phyloP scores from a whole-genome alignment of 768 basidiomycete species.

The Suillus brevipes region DNA sequence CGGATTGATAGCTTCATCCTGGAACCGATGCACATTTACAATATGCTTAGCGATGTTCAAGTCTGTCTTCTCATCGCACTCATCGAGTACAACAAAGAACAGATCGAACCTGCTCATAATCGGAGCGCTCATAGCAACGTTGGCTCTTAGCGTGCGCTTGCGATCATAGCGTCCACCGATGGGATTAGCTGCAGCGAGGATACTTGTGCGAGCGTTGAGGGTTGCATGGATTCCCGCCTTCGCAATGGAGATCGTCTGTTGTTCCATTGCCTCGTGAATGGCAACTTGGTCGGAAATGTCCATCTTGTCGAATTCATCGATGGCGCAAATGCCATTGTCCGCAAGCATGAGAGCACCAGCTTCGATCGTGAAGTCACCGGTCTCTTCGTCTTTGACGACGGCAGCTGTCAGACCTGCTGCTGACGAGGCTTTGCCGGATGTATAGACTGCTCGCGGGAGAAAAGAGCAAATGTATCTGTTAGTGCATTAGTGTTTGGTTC shows the following conservation, averaged over 20 bases:
- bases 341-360: conserved; percentile 99
- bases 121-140: conserved; percentile 96
- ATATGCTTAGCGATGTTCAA: conserved; percentile 95
- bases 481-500: background rate
- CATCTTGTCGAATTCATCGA: conserved; percentile 99
- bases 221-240: conserved; percentile 99
- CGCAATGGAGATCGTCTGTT: conserved; percentile 98
- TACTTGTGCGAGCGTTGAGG: conserved; percentile 94
- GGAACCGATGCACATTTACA: conserved; percentile 95
- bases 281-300: conserved; percentile 98
- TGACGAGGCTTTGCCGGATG: conserved; percentile 98
- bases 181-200: conserved; percentile 97
- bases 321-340: conserved; percentile 99
- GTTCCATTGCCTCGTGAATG: conserved; percentile 99
- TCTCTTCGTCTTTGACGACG: conserved; percentile 98
- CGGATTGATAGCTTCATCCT: conserved; percentile 91
- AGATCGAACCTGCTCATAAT: conserved; percentile 99
- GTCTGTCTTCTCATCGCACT: conserved; percentile 92
- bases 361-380: conserved; percentile 99
- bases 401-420: conserved; percentile 99
- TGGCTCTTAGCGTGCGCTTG: conserved; percentile 87
- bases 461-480: conserved; percentile 95
- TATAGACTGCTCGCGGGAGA: conserved; percentile 96
- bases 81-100: conserved; percentile 97
- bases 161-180: conserved; percentile 96